Base-by-base conservation (phyloP, 305 asterid species). In the Solanum hybrid region DNA sequence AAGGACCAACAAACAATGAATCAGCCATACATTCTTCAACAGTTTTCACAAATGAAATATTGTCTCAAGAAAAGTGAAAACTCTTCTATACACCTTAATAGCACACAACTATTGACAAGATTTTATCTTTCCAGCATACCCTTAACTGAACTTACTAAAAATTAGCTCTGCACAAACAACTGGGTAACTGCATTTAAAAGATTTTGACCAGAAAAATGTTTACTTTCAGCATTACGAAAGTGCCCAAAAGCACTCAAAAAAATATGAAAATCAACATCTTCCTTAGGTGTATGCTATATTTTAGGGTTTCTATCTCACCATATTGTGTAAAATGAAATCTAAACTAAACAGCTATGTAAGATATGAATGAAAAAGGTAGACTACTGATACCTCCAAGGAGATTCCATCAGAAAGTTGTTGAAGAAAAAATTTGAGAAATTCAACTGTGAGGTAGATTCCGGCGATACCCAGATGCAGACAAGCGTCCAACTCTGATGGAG, bases 331-430 rank as follows among this genome's bases (percentile, higher is more conserved):
- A 83, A 45, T 1, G 10, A 45, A 29, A 83, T 24, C 10, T 29
- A 51, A 85, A 85, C 37, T 51, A 9, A 85, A 11, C 2, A 85
- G 31, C 7, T 85, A 33, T 57, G 88, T 34, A 1, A 8, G 34
- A 83, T 83, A 29, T 8, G 22, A 85, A 32, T 51, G 7, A 85
- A 85, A 84, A 85, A 31, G 36, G 11, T 31, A 85, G 11, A 27
- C 7, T 17, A 26, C 41, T 31, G 76, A 85, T 85, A 85, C 88
- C 88, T 85, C 88, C 88, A 57, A 31, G 36, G 88, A 57, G 88
- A 57, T 57, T 85, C 88, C 88, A 85, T 85, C 41, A 31, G 39
- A 22, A 7, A 57, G 88, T 72, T 85, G 77, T 73, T 11, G 17
- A 51, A 22, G 22, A 76, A 31, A 77, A 31, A 31, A 32, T 1